These are phyloP conservation scores for Ophiostoma fasciatum DNA, from an alignment of 2,329 filamentous ascomycete genomes.

Conservation along the genomic window DNA sequence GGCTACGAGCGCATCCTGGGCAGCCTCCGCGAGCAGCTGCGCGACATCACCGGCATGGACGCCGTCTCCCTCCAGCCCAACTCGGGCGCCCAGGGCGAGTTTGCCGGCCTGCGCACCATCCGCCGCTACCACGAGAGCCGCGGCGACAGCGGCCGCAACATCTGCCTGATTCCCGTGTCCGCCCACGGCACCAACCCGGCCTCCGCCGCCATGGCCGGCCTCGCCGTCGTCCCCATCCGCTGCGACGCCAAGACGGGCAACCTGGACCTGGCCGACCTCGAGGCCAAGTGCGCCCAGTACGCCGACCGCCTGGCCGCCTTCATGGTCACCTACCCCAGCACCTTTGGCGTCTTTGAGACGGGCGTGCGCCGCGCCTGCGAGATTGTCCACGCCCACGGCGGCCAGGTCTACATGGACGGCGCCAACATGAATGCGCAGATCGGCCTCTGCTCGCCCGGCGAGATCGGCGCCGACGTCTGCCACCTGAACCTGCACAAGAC, in stretches of 20 bases:
- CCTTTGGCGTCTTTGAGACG: conserved; percentile 89
- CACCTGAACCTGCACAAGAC: conserved; percentile 98
- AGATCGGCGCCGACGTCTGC: conserved; percentile 92
- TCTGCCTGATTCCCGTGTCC: conserved; percentile 88
- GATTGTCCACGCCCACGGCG: conserved; percentile 73
- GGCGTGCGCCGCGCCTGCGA: conserved; percentile 73
- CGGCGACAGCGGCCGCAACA: conserved; percentile 58
- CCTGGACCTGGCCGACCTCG: conserved; percentile 71
- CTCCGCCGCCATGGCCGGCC: conserved; percentile 87
- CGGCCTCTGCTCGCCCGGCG: conserved; percentile 82
- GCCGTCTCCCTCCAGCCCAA: conserved; percentile 87
- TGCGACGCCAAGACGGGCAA: conserved; percentile 81
- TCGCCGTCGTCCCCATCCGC: conserved; percentile 86
- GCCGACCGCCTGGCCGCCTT: conserved; percentile 75
- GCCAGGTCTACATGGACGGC: conserved; percentile 96
- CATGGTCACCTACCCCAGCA: conserved; percentile 95
- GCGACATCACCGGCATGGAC: conserved; percentile 77
- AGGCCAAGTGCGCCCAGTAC: conserved; percentile 80
- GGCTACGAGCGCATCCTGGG: conserved; percentile 59
- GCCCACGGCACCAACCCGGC: conserved; percentile 94
- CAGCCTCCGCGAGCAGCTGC: conserved; percentile 60
- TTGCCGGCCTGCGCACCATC: conserved; percentile 78
- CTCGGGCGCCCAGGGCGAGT: conserved; percentile 91
- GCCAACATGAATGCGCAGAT: conserved; percentile 99
- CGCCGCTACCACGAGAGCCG: conserved; percentile 66